phyloP scores from a whole-genome alignment of 306 rosid species.

The Alnus rubra region DNA sequence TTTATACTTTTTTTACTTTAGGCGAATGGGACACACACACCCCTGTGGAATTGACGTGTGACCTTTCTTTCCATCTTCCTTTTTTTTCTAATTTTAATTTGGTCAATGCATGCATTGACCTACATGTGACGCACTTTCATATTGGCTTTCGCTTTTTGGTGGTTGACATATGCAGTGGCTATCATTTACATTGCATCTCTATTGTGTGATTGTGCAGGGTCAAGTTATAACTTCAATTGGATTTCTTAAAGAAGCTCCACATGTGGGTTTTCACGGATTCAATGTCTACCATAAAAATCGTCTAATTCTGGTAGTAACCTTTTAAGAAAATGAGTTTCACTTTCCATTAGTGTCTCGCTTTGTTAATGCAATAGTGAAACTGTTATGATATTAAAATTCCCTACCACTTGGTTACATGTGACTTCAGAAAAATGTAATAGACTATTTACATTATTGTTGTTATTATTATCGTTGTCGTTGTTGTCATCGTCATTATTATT shows the following conservation, averaged over 20 bases:
- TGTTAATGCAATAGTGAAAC: neutral
- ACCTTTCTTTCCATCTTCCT: neutral
- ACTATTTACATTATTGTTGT: neutral
- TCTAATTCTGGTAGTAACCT: constrained; percentile 65
- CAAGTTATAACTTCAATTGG: constrained; percentile 76
- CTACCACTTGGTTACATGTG: neutral
- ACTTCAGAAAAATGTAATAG: neutral
- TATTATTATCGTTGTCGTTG: too few species aligned
- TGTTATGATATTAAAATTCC: neutral
- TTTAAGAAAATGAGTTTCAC: neutral
- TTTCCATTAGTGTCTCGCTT: neutral
- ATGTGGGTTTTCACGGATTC: constrained; percentile 72
- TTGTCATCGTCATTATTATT: too few species aligned
- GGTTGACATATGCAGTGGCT: neutral
- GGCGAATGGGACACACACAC: neutral
- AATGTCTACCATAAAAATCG: constrained; percentile 93
- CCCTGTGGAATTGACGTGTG: neutral
- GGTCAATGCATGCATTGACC: neutral
- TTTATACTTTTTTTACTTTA: neutral
- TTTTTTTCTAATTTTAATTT: neutral
- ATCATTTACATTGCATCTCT: constrained; percentile 8
- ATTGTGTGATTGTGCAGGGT: constrained; percentile 47
- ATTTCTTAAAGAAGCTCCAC: constrained; percentile 90
- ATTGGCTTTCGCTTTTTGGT: constrained; percentile 17
- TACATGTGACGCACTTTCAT: neutral